phyloP scores from a whole-genome alignment of 148 eudicot species.

The Arctostaphylos glauca region DNA sequence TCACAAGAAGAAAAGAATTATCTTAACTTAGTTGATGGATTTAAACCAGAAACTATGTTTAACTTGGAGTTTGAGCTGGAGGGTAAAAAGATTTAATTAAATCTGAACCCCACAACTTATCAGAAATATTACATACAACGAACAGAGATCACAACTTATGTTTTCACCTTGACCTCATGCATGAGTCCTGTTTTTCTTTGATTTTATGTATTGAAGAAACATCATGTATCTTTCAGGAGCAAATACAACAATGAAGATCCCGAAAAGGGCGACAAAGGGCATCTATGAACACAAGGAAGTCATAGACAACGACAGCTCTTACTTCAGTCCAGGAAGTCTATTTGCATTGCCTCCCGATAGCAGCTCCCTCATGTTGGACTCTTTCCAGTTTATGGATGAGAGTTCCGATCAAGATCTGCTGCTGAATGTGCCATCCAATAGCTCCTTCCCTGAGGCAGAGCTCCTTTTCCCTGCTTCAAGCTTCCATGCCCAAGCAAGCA shows the following conservation, averaged over 20 bases:
- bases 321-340: conserved; percentile 54
- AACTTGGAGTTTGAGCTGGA: neutral
- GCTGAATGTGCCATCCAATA: conserved; percentile 74
- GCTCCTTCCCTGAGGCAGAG: conserved; percentile 89
- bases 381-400: conserved; percentile 53
- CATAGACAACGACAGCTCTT: conserved; percentile 38
- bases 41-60: neutral
- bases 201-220: neutral
- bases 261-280: conserved; percentile 42
- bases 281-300: conserved; percentile 45
- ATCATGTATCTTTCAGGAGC: conserved; percentile 38
- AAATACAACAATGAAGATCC: conserved; percentile 50
- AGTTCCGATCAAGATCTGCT: conserved; percentile 74
- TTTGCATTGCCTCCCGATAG: conserved; percentile 48
- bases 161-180: neutral
- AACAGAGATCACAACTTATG: neutral
- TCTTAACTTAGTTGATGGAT: neutral
- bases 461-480: conserved; percentile 60
- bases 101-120: neutral
- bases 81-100: neutral
- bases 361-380: conserved; percentile 51
- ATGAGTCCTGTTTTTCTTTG: neutral
- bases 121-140: neutral
- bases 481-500: conserved; percentile 52
- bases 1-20: neutral